Evolutionary conservation across 75 land plant genomes (phyloP), one percentile per base, ranked within the genome.

Genomic region (Sequoiadendron giganteum): DNA sequence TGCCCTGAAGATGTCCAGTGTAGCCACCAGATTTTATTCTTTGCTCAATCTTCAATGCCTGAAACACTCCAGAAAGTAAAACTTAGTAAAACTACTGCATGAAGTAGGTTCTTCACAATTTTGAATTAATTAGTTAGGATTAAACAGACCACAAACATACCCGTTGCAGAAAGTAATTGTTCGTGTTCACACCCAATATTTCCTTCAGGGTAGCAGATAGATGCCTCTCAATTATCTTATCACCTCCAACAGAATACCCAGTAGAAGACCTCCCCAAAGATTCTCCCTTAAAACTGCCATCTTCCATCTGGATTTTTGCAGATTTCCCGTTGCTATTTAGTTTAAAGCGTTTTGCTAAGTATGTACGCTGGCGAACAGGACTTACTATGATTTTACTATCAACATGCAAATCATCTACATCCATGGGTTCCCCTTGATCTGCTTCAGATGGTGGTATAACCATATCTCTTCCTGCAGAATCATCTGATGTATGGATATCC

Each of bases 1-100:
- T 85, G 39, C 98, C 98, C 55, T 84, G 85, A 36, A 80, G 86
- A 52, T 43, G 56, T 79, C 88, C 42, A 81, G 85, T 48, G 87
- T 98, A 98, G 87, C 86, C 92, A 28, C 99, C 99, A 87, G 76
- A 89, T 91, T 89, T 93, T 86, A 98, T 91, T 92, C 88, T 95
- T 10, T 91, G 91, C 88, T 96, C 94, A 86, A 98, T 92, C 73
- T 88, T 89, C 38, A 91, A 92, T 86, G 90, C 94, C 96, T 95
- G 91, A 11, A 89, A 75, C 5, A 65, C 84, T 45, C 48, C 47
- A 82, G 54, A 82, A 47, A 45, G 84, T n/a, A 82, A 42, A 82
- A 47, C 34, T 52, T 15, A 56, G 16, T 32, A 85, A 55, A 16
- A 58, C 78, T 30, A 73, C 72, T 10, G 39, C 58, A 70, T 3